Conservation (phyloP, 1,284 basidiomycete species). For the Cryptococcus wingfieldii region DNA sequence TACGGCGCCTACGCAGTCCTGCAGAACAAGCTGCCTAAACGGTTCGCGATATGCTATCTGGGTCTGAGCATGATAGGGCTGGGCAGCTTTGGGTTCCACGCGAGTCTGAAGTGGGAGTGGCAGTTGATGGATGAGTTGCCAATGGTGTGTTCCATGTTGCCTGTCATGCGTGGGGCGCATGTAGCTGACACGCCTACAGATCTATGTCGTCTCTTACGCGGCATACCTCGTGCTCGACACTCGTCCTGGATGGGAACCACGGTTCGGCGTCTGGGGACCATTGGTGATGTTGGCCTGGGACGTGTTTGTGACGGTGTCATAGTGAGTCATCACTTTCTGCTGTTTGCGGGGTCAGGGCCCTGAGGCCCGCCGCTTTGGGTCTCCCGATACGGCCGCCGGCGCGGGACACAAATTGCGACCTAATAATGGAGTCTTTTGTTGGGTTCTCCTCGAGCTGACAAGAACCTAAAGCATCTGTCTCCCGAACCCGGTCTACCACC, state of each 20-base stretch:
- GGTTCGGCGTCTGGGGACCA: slow-evolving; percentile 35
- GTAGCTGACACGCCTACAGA: slow-evolving; percentile 21
- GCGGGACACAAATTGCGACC: neutral
- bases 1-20: slow-evolving; percentile 39
- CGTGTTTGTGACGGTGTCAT: slow-evolving; percentile 45
- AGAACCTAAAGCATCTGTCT: slow-evolving; percentile 44
- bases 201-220: slow-evolving; percentile 43
- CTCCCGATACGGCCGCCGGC: neutral
- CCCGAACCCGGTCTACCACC: slow-evolving; percentile 55
- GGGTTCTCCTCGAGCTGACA: neutral
- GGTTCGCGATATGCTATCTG: slow-evolving; percentile 38
- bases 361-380: neutral
- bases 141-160: slow-evolving; percentile 36
- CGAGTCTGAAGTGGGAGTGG: slow-evolving; percentile 46
- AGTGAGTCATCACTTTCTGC: slow-evolving; percentile 32
- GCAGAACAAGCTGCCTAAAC: slow-evolving; percentile 24
- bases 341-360: neutral
- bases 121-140: slow-evolving; percentile 50
- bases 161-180: neutral
- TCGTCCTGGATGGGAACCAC: slow-evolving; percentile 29
- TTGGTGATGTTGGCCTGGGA: slow-evolving; percentile 33
- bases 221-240: slow-evolving; percentile 44
- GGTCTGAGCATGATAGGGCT: slow-evolving; percentile 44
- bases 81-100: slow-evolving; percentile 47
- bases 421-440: too few relatives aligned